phyloP scores from a whole-genome alignment of 495 filamentous ascomycete species.

The Xylaria intraflava region DNA sequence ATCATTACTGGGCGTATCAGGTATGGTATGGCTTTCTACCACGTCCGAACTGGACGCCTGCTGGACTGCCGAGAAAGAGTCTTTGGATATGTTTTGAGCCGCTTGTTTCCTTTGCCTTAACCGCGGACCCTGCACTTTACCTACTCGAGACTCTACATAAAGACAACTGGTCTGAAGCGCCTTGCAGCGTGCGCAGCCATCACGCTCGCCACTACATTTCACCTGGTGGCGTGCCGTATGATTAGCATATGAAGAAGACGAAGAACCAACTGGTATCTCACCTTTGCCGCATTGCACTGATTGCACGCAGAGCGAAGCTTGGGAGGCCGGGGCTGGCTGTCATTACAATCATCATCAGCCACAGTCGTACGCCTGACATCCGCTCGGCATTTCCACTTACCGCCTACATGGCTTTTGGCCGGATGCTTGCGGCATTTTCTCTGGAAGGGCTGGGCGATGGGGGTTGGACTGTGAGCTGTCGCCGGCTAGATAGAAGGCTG shows the following conservation, averaged over 20 bases:
- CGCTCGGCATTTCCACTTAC: too few relatives aligned
- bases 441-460: too few relatives aligned
- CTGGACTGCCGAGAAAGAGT: background rate
- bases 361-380: too few relatives aligned
- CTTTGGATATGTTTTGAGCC: background rate
- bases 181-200: background rate
- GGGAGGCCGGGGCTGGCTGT: background rate
- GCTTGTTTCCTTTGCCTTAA: background rate
- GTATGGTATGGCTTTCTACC: background rate
- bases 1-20: background rate
- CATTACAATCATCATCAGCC: too few relatives aligned
- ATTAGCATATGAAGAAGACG: background rate
- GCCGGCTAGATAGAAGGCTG: too few relatives aligned
- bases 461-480: too few relatives aligned
- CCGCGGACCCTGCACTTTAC: slow-evolving; percentile 1
- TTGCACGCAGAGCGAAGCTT: too few relatives aligned
- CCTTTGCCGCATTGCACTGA: slow-evolving; percentile 3
- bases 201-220: slow-evolving; percentile 2
- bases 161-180: background rate
- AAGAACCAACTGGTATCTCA: background rate
- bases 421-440: too few relatives aligned
- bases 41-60: too few relatives aligned
- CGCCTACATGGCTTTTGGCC: too few relatives aligned
- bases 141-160: background rate
- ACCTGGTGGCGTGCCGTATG: background rate